These are phyloP conservation scores for Leonotis leonurus DNA, from an alignment of 257 asterid species.

Conservation along the genomic window DNA sequence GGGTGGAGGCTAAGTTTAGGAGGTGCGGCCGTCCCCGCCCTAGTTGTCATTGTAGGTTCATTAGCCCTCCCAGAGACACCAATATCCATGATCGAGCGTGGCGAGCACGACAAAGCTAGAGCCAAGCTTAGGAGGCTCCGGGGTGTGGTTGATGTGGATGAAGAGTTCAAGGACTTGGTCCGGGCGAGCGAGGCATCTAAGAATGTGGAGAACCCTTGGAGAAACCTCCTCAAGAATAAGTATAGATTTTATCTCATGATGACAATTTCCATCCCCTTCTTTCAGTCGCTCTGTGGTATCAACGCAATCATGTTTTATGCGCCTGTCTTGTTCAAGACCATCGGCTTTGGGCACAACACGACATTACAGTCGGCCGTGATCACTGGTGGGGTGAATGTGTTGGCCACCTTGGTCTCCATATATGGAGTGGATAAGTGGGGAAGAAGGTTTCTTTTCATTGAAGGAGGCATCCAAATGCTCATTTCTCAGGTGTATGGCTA, in stretches of 20 bases:
- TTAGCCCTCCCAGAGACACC: conserved; percentile 75
- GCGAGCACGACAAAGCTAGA: conserved; percentile 40
- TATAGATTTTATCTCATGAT: conserved; percentile 63
- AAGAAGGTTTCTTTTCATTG: conserved; percentile 57
- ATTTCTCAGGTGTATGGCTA: conserved; percentile 38
- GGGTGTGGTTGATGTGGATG: conserved; percentile 47
- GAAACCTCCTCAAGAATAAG: conserved; percentile 42
- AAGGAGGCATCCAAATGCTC: conserved; percentile 77
- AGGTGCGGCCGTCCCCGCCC: conserved; percentile 71
- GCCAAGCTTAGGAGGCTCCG: conserved; percentile 41
- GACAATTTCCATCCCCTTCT: conserved; percentile 60
- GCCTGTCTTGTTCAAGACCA: conserved; percentile 55
- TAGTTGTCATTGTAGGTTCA: conserved; percentile 56
- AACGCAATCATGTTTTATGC: conserved; percentile 77
- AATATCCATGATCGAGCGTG: conserved; percentile 70
- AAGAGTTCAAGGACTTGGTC: conserved; percentile 65
- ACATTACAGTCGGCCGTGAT: conserved; percentile 58
- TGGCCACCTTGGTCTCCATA: conserved; percentile 54
- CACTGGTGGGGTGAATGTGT: conserved; percentile 55
- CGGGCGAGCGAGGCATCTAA: conserved; percentile 66
- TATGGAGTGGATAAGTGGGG: conserved; percentile 74
- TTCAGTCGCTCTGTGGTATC: conserved; percentile 74
- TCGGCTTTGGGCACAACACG: conserved; percentile 45
- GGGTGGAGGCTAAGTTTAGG: conserved; percentile 79
- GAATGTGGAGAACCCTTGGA: conserved; percentile 55